Evolutionary conservation across 2,329 filamentous ascomycete species (phyloP).

Genomic region (Alternaria gaisen): DNA sequence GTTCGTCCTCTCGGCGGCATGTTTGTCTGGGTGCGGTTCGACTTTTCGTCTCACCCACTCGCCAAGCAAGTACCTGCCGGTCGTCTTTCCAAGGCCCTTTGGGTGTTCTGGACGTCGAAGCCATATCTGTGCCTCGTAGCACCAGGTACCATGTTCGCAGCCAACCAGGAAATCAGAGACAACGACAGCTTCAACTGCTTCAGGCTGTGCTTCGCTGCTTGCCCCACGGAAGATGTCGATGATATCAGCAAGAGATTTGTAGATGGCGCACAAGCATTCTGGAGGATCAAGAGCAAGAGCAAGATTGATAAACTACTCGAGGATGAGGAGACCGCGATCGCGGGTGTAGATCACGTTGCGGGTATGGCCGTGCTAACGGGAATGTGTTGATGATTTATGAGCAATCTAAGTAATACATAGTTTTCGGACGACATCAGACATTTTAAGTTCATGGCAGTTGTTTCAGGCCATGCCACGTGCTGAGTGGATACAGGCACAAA

Average conservation of each 20-base stretch:
- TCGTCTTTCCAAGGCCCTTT: conserved; percentile 70
- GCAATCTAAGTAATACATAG: neutral
- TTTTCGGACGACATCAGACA: neutral
- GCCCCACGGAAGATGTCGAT: conserved; percentile 74
- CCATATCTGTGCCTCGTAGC: conserved; percentile 75
- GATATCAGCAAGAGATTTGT: conserved; percentile 70
- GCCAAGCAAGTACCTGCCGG: conserved; percentile 63
- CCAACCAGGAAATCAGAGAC: conserved; percentile 67
- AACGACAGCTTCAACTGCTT: conserved; percentile 74
- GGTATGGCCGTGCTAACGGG: conserved; percentile 44
- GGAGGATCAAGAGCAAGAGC: conserved; percentile 73
- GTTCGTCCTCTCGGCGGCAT: conserved; percentile 85
- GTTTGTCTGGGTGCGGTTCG: conserved; percentile 85
- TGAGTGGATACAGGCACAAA: neutral
- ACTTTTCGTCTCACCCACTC: conserved; percentile 78
- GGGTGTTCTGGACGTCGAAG: conserved; percentile 74
- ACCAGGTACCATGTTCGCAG: conserved; percentile 78
- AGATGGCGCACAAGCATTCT: conserved; percentile 76
- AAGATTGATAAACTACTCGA: conserved; percentile 70
- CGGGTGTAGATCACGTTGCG: conserved; percentile 24
- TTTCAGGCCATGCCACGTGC: neutral
- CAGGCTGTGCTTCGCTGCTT: conserved; percentile 85
- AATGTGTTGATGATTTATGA: conserved; percentile 32
- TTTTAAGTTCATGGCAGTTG: neutral
- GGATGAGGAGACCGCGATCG: conserved; percentile 39